Conservation (phyloP, 1,284 basidiomycete species). For the Bjerkandera adusta region DNA sequence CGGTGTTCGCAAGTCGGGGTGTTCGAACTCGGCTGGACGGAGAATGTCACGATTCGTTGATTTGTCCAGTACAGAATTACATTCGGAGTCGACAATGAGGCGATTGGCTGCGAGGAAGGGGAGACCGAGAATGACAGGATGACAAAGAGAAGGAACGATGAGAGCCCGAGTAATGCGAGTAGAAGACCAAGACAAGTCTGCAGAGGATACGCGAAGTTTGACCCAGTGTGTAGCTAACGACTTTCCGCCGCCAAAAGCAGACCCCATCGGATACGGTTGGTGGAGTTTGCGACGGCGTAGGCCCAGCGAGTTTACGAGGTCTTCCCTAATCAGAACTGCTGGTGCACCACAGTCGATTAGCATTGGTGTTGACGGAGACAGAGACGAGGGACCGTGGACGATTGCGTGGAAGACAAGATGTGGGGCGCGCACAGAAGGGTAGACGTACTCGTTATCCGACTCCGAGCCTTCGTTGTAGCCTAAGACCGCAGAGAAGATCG, state of each 20-base stretch:
- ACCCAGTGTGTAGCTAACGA: conserved; percentile 13
- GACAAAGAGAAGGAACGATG: conserved; percentile 13
- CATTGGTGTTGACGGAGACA: conserved; percentile 6
- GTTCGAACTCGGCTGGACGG: neutral
- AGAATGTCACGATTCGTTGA: conserved; percentile 1
- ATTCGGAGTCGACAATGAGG: conserved; percentile 8
- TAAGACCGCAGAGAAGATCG: neutral
- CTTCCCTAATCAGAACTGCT: conserved; percentile 13
- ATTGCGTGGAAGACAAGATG: conserved; percentile 3
- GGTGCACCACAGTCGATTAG: conserved; percentile 14
- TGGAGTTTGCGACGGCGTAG: conserved; percentile 2
- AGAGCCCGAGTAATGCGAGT: conserved; percentile 10
- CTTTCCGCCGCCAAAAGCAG: conserved; percentile 6
- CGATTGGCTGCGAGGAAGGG: conserved; percentile 12
- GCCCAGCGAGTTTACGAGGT: neutral
- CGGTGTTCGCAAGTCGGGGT: neutral
- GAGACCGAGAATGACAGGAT: conserved; percentile 19
- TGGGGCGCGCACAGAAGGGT: neutral
- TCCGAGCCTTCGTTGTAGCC: conserved; percentile 2
- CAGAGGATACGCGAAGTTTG: conserved; percentile 9
- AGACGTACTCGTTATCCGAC: conserved; percentile 8
- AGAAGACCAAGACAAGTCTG: conserved; percentile 12
- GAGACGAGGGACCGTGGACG: neutral
- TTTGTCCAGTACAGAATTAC: conserved; percentile 4
- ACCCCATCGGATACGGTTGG: neutral